Evolutionary conservation across 2,329 filamentous ascomycete species (phyloP).

Genomic region (Claviceps capensis): DNA sequence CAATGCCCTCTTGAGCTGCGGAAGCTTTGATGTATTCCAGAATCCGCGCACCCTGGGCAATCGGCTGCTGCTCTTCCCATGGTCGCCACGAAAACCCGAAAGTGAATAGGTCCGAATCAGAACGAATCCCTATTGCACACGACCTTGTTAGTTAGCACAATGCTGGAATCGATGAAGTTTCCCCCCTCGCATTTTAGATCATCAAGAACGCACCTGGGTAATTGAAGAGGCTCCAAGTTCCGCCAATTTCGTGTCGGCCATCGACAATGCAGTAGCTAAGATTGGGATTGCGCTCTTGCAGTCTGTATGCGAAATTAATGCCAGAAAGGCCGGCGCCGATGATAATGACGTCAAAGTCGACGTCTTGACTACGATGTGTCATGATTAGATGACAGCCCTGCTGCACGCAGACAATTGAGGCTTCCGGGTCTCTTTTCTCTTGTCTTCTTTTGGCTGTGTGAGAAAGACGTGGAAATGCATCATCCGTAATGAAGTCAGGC

Average conservation of each 20-base stretch:
- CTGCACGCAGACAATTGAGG: neutral
- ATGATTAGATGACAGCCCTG: neutral
- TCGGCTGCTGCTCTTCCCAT: slow-evolving; percentile 41
- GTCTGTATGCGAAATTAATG: slow-evolving; percentile 55
- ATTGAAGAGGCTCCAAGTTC: slow-evolving; percentile 62
- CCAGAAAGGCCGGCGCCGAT: slow-evolving; percentile 58
- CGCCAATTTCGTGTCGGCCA: slow-evolving; percentile 46
- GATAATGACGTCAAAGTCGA: slow-evolving; percentile 39
- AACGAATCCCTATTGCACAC: slow-evolving; percentile 36
- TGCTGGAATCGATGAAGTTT: neutral
- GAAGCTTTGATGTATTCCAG: slow-evolving; percentile 36
- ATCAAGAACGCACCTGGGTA: slow-evolving; percentile 38
- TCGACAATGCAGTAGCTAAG: slow-evolving; percentile 50
- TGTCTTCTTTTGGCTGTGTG: neutral
- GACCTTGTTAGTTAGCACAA: neutral
- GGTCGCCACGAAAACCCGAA: slow-evolving; percentile 56
- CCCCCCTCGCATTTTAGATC: neutral
- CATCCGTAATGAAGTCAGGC: neutral
- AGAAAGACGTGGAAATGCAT: neutral
- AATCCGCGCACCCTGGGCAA: slow-evolving; percentile 36
- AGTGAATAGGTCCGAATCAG: slow-evolving; percentile 42
- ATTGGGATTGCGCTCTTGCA: slow-evolving; percentile 42
- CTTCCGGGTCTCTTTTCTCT: neutral
- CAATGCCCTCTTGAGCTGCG: slow-evolving; percentile 24
- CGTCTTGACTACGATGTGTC: neutral